Evolutionary conservation across 2,329 filamentous ascomycete species (phyloP).

Genomic region (Fusarium sp.): DNA sequence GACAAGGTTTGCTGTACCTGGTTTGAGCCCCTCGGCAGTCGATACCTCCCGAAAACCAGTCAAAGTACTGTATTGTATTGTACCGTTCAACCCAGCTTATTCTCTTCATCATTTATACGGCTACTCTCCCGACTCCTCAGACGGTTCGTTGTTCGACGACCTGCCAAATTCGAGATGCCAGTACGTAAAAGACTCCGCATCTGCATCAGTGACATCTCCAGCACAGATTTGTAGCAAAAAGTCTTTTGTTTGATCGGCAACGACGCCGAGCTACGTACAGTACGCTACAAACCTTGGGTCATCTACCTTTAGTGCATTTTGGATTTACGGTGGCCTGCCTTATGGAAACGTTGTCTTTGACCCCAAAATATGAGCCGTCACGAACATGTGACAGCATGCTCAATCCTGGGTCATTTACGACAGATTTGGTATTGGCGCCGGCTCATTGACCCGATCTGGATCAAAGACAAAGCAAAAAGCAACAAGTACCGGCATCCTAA

Average conservation of each 20-base stretch:
- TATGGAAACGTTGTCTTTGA: neutral
- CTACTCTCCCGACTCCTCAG: constrained; percentile 9
- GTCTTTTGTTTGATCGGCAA: constrained; percentile 33
- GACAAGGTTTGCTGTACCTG: constrained; percentile 19
- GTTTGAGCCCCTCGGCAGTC: constrained; percentile 22
- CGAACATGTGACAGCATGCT: constrained; percentile 32
- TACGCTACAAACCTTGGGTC: constrained; percentile 20
- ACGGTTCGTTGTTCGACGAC: constrained; percentile 6
- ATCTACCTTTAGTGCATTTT: constrained; percentile 27
- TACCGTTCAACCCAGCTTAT: neutral
- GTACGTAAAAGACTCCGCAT: constrained; percentile 14
- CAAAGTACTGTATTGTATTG: too few relatives aligned
- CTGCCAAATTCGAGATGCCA: constrained; percentile 27
- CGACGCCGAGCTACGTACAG: constrained; percentile 19
- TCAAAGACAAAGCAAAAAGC: constrained; percentile 40
- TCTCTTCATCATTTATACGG: neutral
- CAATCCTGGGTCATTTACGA: constrained; percentile 30
- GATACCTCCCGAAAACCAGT: neutral
- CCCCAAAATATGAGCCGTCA: constrained; percentile 1
- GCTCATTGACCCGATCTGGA: constrained; percentile 41
- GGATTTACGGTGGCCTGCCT: neutral
- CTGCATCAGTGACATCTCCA: constrained; percentile 21
- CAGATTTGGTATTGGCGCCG: constrained; percentile 32
- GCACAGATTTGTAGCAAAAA: constrained; percentile 7
- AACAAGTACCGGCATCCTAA: constrained; percentile 43